Conservation (phyloP, 2,329 filamentous ascomycete species). For the Aspergillus pseudotamarii region DNA sequence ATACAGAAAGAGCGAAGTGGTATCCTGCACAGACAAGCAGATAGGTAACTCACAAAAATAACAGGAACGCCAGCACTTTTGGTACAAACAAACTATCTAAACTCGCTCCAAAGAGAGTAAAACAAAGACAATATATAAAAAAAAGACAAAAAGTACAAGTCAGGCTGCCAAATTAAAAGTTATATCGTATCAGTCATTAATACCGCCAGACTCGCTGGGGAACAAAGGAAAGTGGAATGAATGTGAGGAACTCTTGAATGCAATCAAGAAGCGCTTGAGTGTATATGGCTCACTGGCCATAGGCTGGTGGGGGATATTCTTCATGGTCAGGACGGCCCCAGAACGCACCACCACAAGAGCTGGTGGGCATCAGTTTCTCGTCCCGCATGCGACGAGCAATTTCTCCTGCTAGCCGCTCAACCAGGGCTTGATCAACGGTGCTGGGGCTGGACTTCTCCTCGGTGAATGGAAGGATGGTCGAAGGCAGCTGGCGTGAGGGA, state of each 20-base stretch:
- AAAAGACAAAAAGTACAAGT: neutral
- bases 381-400: slow-evolving; percentile 84
- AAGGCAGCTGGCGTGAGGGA: slow-evolving; percentile 32
- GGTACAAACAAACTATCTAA: slow-evolving; percentile 28
- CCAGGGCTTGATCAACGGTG: slow-evolving; percentile 51
- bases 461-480: slow-evolving; percentile 39
- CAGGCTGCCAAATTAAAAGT: slow-evolving; percentile 17
- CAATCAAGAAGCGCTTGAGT: slow-evolving; percentile 6
- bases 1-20: slow-evolving; percentile 28
- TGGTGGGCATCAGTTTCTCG: slow-evolving; percentile 62
- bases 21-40: slow-evolving; percentile 33
- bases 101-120: slow-evolving; percentile 25
- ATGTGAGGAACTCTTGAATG: slow-evolving; percentile 11
- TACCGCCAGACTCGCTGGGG: slow-evolving; percentile 21
- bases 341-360: slow-evolving; percentile 36
- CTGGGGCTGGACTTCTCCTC: slow-evolving; percentile 33
- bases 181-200: slow-evolving; percentile 27
- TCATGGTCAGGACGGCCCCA: slow-evolving; percentile 41
- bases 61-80: slow-evolving; percentile 28
- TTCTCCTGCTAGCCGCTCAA: slow-evolving; percentile 80
- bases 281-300: slow-evolving; percentile 40
- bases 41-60: slow-evolving; percentile 12
- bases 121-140: neutral
- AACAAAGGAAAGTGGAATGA: slow-evolving; percentile 16
- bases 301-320: slow-evolving; percentile 47